phyloP scores from a whole-genome alignment of 306 rosid species.

The Elaeagnus macrophylla region DNA sequence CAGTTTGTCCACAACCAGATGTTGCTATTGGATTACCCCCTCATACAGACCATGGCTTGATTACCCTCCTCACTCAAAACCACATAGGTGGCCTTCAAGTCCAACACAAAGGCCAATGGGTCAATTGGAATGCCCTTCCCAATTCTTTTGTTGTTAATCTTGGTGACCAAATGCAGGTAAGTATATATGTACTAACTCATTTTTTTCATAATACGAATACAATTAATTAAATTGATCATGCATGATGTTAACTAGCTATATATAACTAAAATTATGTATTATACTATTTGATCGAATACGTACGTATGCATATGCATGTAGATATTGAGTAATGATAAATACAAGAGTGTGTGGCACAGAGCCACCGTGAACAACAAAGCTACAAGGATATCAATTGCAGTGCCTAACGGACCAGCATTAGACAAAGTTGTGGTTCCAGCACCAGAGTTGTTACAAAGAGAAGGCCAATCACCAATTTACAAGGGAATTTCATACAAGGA shows the following conservation, averaged over 20 bases:
- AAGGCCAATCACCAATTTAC: conserved; percentile 27
- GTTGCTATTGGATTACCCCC: not conserved
- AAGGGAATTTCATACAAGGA: conserved; percentile 31
- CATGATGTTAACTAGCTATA: too few relatives aligned
- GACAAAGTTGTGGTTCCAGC: conserved; percentile 39
- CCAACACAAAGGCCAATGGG: conserved; percentile 15
- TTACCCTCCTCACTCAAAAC: not conserved
- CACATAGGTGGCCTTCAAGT: conserved; percentile 3
- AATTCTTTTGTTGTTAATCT: not conserved
- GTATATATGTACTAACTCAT: not conserved
- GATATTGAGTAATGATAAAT: conserved; percentile 44
- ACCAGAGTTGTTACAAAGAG: conserved; percentile 25
- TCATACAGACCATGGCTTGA: conserved; percentile 1
- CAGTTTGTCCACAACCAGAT: not conserved
- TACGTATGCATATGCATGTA: too few relatives aligned
- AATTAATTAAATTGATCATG: too few relatives aligned
- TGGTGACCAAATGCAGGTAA: not conserved
- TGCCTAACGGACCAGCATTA: conserved; percentile 36
- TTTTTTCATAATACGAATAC: too few relatives aligned
- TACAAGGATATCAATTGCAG: conserved; percentile 40
- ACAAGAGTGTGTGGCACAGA: conserved; percentile 42
- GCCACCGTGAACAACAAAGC: conserved; percentile 36
- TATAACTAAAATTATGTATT: too few relatives aligned
- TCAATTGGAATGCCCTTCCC: not conserved
- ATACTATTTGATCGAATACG: too few relatives aligned